Conservation (phyloP, 2,329 filamentous ascomycete species). For the Parastagonospora avenae region DNA sequence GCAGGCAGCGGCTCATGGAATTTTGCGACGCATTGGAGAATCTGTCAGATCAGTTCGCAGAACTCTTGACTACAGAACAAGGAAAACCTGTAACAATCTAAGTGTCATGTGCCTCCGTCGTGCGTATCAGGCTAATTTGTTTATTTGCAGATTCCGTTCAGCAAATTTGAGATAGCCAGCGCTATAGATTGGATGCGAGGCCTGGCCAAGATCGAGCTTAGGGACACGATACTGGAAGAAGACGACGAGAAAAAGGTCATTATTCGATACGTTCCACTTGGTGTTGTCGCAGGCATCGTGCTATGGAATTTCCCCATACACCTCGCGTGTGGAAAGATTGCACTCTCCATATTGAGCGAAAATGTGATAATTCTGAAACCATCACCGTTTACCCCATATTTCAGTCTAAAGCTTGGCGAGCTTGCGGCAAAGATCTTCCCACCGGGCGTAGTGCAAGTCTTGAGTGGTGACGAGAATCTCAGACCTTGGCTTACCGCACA, state of each 20-base stretch:
- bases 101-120: too few relatives aligned
- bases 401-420: slow-evolving; percentile 63
- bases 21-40: slow-evolving; percentile 28
- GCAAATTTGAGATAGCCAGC: slow-evolving; percentile 19
- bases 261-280: slow-evolving; percentile 52
- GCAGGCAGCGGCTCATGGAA: slow-evolving; percentile 19
- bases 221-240: slow-evolving; percentile 44
- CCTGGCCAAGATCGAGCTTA: slow-evolving; percentile 33
- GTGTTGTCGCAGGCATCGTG: slow-evolving; percentile 47
- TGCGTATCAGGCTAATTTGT: too few relatives aligned
- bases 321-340: slow-evolving; percentile 57
- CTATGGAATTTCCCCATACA: slow-evolving; percentile 47
- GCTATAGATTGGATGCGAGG: slow-evolving; percentile 36
- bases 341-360: slow-evolving; percentile 61
- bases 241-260: slow-evolving; percentile 52
- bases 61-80: slow-evolving; percentile 30
- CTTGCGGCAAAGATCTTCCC: slow-evolving; percentile 63
- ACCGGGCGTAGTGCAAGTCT: slow-evolving; percentile 64
- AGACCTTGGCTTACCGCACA: slow-evolving; percentile 65
- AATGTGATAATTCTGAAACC: slow-evolving; percentile 63
- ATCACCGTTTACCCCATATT: slow-evolving; percentile 62
- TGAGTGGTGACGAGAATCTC: slow-evolving; percentile 64
- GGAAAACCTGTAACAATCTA: too few relatives aligned
- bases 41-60: slow-evolving; percentile 22
- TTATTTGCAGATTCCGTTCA: slow-evolving; percentile 20